Evolutionary conservation across 345 rosid species (phyloP).

Genomic region (Cardiospermum halicacabum): DNA sequence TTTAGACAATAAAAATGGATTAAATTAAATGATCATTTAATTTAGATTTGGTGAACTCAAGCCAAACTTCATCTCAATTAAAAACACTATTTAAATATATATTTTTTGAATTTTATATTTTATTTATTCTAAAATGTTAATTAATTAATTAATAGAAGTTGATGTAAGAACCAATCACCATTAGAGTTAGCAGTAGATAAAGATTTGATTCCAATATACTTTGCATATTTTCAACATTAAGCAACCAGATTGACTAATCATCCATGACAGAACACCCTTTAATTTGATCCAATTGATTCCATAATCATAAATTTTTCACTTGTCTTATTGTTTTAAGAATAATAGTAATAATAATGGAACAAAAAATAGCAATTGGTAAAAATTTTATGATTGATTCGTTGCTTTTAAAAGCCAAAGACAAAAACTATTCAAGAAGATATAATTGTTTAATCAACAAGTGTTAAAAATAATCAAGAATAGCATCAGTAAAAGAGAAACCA

Average conservation of each 20-base stretch:
- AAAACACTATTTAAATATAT: too few species aligned
- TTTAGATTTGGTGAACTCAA: too few species aligned
- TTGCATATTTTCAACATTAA: slow-evolving; percentile 24
- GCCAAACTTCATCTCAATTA: too few species aligned
- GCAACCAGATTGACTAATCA: slow-evolving; percentile 36
- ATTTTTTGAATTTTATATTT: too few species aligned
- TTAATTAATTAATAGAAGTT: too few species aligned
- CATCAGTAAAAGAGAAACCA: background rate
- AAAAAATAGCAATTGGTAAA: background rate
- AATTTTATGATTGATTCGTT: background rate
- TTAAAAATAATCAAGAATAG: background rate
- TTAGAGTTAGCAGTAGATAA: background rate
- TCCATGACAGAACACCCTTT: background rate
- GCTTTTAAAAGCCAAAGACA: too few species aligned
- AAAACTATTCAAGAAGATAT: too few species aligned
- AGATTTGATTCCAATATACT: slow-evolving; percentile 35
- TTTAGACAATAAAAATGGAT: too few species aligned
- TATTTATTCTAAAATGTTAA: too few species aligned
- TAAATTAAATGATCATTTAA: too few species aligned
- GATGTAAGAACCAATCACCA: slow-evolving; percentile 8
- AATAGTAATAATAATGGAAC: background rate
- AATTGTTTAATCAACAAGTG: too few species aligned
- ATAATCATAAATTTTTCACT: background rate
- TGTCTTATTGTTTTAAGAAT: background rate
- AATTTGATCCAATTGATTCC: background rate